A percentile compares a stretch with the other conserved stretches of the same genome.
Evolutionary conservation across 1,284 basidiomycete genomes (phyloP).

Genomic region (Phaffia rhodozyma): DNA sequence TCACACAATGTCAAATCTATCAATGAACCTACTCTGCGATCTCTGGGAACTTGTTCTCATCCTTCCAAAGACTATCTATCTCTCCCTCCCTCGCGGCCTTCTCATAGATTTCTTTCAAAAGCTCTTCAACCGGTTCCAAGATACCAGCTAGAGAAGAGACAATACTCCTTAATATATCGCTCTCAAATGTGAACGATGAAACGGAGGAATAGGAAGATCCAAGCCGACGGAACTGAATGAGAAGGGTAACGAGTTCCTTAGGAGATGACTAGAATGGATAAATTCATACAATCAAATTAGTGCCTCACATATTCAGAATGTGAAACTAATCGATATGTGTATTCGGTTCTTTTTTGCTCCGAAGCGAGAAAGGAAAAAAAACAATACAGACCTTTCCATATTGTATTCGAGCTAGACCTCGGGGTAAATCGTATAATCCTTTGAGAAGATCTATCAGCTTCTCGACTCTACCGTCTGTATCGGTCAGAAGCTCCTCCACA

Average conservation of each 20-base stretch:
- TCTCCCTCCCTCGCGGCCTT: slow-evolving; percentile 55
- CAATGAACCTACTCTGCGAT: slow-evolving; percentile 39
- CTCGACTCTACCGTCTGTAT: slow-evolving; percentile 43
- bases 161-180: slow-evolving; percentile 57
- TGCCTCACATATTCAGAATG: not conserved
- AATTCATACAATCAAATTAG: not conserved
- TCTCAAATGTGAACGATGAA: slow-evolving; percentile 48
- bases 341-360: not conserved
- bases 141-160: slow-evolving; percentile 57
- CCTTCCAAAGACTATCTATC: slow-evolving; percentile 62
- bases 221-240: slow-evolving; percentile 57
- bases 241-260: slow-evolving; percentile 63
- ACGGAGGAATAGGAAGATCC: slow-evolving; percentile 28
- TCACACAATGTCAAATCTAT: slow-evolving; percentile 22
- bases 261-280: slow-evolving; percentile 53
- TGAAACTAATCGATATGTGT: not conserved
- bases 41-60: slow-evolving; percentile 55
- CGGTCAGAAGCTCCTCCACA: slow-evolving; percentile 62
- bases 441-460: slow-evolving; percentile 57
- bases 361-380: not conserved
- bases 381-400: slow-evolving; percentile 60
- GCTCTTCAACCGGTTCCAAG: slow-evolving; percentile 43
- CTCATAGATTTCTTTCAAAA: slow-evolving; percentile 52
- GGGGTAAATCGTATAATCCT: slow-evolving; percentile 75
- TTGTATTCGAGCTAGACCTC: slow-evolving; percentile 76